Conservation (phyloP, 1,284 basidiomycete genomes). For the Ceratorhiza oryzae-sativae region DNA sequence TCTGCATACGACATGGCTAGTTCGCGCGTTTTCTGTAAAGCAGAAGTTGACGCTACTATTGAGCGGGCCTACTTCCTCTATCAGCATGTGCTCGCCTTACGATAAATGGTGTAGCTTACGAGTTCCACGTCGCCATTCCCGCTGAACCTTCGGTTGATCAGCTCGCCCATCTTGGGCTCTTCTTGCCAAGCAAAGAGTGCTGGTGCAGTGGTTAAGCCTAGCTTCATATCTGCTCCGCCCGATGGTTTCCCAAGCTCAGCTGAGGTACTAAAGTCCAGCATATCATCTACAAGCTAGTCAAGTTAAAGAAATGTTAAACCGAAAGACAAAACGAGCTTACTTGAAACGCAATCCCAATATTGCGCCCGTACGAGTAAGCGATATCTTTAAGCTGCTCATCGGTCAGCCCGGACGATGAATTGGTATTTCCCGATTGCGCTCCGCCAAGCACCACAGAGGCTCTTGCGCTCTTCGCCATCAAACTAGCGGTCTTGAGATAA, state of each 20-base stretch:
- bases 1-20: constrained; percentile 81
- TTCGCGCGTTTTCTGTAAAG: constrained; percentile 78
- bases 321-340: constrained; percentile 55
- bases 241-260: constrained; percentile 80
- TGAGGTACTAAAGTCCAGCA: constrained; percentile 82
- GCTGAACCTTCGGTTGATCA: constrained; percentile 87
- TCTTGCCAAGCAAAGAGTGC: constrained; percentile 96
- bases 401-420: background rate
- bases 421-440: constrained; percentile 57
- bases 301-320: background rate
- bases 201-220: constrained; percentile 91
- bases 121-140: constrained; percentile 84
- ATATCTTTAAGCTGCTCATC: constrained; percentile 89
- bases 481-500: constrained; percentile 94
- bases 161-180: constrained; percentile 77
- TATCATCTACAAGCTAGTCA: constrained; percentile 87
- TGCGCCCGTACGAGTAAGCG: constrained; percentile 90
- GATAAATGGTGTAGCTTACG: constrained; percentile 55
- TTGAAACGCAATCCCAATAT: constrained; percentile 94
- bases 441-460: constrained; percentile 92
- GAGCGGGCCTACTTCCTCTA: constrained; percentile 71
- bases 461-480: constrained; percentile 94
- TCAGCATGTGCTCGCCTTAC: constrained; percentile 26
- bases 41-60: constrained; percentile 76
- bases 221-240: constrained; percentile 81